Conservation (phyloP, 768 basidiomycete species). For the Boletus reticuloceps region DNA sequence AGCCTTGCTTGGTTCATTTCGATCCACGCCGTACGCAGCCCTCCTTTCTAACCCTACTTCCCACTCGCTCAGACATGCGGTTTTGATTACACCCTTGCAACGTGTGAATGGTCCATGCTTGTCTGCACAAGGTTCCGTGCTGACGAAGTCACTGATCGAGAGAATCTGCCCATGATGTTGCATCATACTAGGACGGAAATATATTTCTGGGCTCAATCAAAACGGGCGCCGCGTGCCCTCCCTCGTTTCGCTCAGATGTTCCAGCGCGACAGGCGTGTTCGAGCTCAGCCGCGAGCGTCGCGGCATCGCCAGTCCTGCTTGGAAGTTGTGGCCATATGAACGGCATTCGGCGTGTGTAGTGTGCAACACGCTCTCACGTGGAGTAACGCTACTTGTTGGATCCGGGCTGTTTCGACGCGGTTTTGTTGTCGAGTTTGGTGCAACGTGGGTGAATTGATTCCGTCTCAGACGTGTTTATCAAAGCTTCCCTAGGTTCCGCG, state of each 20-base stretch:
- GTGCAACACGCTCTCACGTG: background rate
- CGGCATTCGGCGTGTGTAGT: too few species aligned
- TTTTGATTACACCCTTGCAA: too few species aligned
- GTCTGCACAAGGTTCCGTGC: conserved; percentile 1
- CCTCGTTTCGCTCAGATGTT: background rate
- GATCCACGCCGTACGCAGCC: too few species aligned
- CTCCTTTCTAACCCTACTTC: background rate
- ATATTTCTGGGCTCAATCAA: too few species aligned
- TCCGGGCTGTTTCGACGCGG: too few species aligned
- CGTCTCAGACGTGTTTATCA: too few species aligned
- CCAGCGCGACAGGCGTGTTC: background rate
- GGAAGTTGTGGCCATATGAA: too few species aligned
- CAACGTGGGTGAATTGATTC: too few species aligned
- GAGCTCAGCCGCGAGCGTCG: background rate
- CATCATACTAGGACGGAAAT: background rate
- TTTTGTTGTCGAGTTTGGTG: too few species aligned
- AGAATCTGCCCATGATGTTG: background rate
- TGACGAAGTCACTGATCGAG: conserved; percentile 1
- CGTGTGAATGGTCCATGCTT: too few species aligned
- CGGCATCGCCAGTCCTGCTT: background rate
- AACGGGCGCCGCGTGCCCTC: background rate
- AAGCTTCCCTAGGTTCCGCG: background rate
- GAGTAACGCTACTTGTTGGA: too few species aligned
- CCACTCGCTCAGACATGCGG: background rate
- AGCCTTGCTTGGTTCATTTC: too few species aligned